Percentiles rank a stretch among this genome's conserved stretches.
Evolutionary conservation across 1,284 basidiomycete species (phyloP).

Genomic region (Moesziomyces globuligerus): DNA sequence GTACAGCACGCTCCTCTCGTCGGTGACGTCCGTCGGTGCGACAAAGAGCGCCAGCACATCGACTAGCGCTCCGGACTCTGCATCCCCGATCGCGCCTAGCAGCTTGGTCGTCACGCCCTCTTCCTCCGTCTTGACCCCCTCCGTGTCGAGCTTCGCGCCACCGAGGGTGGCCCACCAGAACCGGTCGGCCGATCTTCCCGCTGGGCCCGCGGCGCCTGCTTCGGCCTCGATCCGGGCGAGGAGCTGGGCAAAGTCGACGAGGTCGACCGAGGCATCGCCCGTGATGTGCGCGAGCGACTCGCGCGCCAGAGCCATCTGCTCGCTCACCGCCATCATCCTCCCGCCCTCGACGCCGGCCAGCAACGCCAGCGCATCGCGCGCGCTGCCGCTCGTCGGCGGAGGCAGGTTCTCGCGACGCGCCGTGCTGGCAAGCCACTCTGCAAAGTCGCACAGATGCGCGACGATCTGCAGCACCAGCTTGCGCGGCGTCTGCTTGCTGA

Average conservation of each 20-base stretch:
- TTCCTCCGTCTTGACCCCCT: conserved; percentile 7
- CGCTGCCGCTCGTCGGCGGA: conserved; percentile 6
- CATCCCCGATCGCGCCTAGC: conserved; percentile 25
- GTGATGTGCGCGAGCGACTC: conserved; percentile 22
- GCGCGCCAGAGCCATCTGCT: conserved; percentile 43
- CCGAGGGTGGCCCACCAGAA: conserved; percentile 37
- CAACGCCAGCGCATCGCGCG: conserved; percentile 13
- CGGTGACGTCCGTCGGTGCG: conserved; percentile 27
- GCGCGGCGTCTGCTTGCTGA: conserved; percentile 38
- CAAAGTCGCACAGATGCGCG: conserved; percentile 40
- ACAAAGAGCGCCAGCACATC: conserved; percentile 42
- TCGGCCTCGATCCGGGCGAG: conserved; percentile 23
- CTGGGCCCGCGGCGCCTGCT: background rate
- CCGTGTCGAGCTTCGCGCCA: conserved; percentile 1
- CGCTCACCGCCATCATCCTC: conserved; percentile 33
- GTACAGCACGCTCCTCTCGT: conserved; percentile 37
- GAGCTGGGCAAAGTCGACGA: conserved; percentile 28
- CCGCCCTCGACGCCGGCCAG: conserved; percentile 7
- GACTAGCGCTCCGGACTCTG: conserved; percentile 28
- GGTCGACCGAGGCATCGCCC: conserved; percentile 18
- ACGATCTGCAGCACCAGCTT: conserved; percentile 26
- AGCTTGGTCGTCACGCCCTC: conserved; percentile 16
- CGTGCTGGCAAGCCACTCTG: conserved; percentile 34
- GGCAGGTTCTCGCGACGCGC: conserved; percentile 33
- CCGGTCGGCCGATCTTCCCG: conserved; percentile 11